A percentile compares a stretch with the other conserved stretches of the same genome.
Conservation (phyloP, 176 grass and related monocot species). For the Phragmites australis region DNA sequence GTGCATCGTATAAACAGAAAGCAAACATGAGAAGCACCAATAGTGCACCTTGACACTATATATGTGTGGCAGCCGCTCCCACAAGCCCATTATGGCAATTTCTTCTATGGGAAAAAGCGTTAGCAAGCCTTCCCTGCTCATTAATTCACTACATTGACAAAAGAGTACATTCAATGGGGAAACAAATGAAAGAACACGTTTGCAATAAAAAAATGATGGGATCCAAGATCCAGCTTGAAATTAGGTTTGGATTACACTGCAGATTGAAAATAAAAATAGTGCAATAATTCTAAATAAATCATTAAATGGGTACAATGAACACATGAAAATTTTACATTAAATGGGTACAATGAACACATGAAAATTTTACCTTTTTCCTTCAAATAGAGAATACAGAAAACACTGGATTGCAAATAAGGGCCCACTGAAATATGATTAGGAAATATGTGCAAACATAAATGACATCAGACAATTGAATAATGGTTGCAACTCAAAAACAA, state of each 20-base stretch:
- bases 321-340: constrained; percentile 8
- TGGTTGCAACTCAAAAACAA: background rate
- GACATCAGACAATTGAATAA: constrained; percentile 3
- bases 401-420: background rate
- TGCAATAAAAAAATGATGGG: constrained; percentile 22
- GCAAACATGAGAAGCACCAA: constrained; percentile 26
- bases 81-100: constrained; percentile 90
- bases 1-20: constrained; percentile 30
- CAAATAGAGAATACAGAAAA: background rate
- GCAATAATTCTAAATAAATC: constrained; percentile 1
- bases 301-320: background rate
- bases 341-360: background rate
- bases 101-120: constrained; percentile 95
- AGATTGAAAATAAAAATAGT: constrained; percentile 12
- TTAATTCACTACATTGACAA: constrained; percentile 55
- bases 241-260: background rate
- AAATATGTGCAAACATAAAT: background rate
- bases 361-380: constrained; percentile 2
- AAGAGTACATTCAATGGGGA: background rate
- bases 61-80: constrained; percentile 88
- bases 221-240: constrained; percentile 1
- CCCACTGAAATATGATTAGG: background rate
- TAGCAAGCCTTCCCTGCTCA: constrained; percentile 73
- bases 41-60: constrained; percentile 67
- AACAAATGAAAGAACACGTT: background rate